Conservation (phyloP, 495 filamentous ascomycete genomes). For the Xylaria flabelliformis region DNA sequence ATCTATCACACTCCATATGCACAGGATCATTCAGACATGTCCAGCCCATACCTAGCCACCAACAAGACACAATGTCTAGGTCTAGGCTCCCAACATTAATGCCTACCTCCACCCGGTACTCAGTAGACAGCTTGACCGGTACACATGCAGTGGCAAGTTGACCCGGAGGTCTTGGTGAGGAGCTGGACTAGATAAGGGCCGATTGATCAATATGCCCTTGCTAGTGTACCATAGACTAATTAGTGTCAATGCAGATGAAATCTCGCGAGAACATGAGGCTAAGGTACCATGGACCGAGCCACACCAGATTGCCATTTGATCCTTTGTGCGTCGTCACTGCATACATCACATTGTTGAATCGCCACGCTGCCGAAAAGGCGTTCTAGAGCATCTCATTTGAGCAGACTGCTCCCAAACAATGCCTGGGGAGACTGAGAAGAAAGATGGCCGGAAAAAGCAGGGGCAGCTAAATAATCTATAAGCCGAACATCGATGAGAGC, state of each 20-base stretch:
- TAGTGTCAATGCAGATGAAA: neutral
- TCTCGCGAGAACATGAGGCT: neutral
- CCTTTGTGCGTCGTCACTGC: neutral
- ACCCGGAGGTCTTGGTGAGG: neutral
- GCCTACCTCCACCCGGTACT: neutral
- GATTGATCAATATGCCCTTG: constrained; percentile 5
- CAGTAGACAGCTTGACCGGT: neutral
- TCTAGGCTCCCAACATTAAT: neutral
- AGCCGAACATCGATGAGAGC: neutral
- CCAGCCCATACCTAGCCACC: neutral
- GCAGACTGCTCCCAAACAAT: neutral
- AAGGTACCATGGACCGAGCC: neutral
- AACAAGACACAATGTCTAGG: neutral
- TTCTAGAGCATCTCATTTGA: neutral
- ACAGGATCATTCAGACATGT: neutral
- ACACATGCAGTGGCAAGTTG: neutral
- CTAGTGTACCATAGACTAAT: neutral
- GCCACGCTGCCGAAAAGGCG: neutral
- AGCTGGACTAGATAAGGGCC: constrained; percentile 14
- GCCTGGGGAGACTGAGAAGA: neutral
- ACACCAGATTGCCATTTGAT: neutral
- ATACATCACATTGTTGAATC: neutral
- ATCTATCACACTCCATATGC: neutral
- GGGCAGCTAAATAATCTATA: neutral
- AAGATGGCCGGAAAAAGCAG: neutral